Evolutionary conservation across 306 rosid species (phyloP), one percentile per base, ranked within the genome.

Genomic region (Psophocarpus tetragonolobus): DNA sequence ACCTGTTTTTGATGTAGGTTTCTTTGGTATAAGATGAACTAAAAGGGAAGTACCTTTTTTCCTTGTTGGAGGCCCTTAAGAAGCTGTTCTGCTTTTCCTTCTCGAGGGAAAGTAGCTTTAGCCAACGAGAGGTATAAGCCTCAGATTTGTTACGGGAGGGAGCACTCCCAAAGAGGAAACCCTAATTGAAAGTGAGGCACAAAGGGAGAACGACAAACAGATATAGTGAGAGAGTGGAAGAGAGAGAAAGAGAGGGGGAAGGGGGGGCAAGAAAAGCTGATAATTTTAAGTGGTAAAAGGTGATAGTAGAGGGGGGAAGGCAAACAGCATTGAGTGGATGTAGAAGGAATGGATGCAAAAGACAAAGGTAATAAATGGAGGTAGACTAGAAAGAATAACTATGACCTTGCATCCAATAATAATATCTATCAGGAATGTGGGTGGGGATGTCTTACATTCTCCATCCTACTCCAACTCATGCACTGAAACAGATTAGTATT

Each of bases 351-450:
- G 90, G 91, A 85, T 84, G 92, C 90, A 91, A 92, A 89, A 92
- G 93, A 95, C 96, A 95, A 87, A 87, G 96, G 81, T 87, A 85
- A 91, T 90, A 90, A 94, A 94, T 88, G 95, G 85, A 88, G 92
- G 87, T 83, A 91, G 92, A 90, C 92, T 91, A 76, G 66, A 84
- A 79, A 92, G 90, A 90, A 86, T 85, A 94, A 91, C 94, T 87
- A 77, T 87, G 97, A 89, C 92, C 86, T 82, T 91, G 88, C 91
- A 84, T 88, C 92, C 82, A 90, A 89, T 88, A 83, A 95, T 95
- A 88, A 78, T 90, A 83, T 88, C 88, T 88, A 83, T 86, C 87
- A 78, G 13, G 73, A 81, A 76, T 81, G 84, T 87, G 35, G 32
- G 85, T 87, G 90, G 84, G 81, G 75, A 84, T 89, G 88, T 85